Evolutionary conservation across 768 basidiomycete genomes (phyloP).

Genomic region (Suillus clintonianus): DNA sequence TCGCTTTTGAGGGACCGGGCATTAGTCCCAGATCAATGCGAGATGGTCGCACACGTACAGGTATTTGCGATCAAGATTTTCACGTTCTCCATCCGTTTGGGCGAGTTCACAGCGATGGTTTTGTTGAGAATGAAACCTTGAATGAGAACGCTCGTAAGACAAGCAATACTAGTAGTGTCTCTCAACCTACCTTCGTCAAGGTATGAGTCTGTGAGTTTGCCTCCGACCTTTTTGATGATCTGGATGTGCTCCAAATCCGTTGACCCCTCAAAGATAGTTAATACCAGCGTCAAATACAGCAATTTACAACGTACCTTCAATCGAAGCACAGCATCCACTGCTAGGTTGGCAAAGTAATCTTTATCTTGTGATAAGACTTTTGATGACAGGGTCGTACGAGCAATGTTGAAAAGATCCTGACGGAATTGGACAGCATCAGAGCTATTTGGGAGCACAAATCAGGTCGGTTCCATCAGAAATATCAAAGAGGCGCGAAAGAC

Average conservation of each 20-base stretch:
- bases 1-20: slow-evolving; percentile 53
- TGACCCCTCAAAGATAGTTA: slow-evolving; percentile 63
- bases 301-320: slow-evolving; percentile 60
- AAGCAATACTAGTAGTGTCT: background rate
- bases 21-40: background rate
- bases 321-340: slow-evolving; percentile 93
- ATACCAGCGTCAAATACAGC: background rate
- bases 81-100: slow-evolving; percentile 91
- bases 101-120: slow-evolving; percentile 89
- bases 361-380: slow-evolving; percentile 98
- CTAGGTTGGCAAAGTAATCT: slow-evolving; percentile 96
- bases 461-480: background rate
- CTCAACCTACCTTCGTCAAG: slow-evolving; percentile 82
- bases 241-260: slow-evolving; percentile 98
- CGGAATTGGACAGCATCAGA: slow-evolving; percentile 76
- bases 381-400: slow-evolving; percentile 90
- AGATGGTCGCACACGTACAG: slow-evolving; percentile 52
- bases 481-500: background rate
- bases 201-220: slow-evolving; percentile 97
- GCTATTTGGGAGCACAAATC: slow-evolving; percentile 36
- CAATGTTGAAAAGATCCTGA: slow-evolving; percentile 93
- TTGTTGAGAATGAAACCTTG: slow-evolving; percentile 98
- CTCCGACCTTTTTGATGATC: slow-evolving; percentile 99
- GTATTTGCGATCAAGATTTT: slow-evolving; percentile 98
- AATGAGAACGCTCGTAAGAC: background rate